Evolutionary conservation across 352 stramenopile genomes (phyloP), one percentile per base, ranked within the genome.

Genomic region (Phytopythium chamaehyphon): DNA sequence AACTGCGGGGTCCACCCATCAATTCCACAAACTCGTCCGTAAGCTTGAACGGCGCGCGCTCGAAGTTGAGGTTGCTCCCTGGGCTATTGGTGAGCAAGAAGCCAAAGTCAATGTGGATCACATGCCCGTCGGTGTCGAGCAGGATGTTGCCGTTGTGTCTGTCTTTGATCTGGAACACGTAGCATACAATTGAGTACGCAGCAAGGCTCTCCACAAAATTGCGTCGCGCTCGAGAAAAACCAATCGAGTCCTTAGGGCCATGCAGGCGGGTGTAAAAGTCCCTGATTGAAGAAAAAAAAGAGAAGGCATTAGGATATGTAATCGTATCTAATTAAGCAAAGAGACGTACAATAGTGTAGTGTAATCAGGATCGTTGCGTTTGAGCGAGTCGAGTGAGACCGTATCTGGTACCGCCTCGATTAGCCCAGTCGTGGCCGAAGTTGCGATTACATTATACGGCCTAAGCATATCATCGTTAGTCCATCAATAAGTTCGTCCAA

Each of bases 101-200:
- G 15, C 97, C 97, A 71, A 99, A 99, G 73, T 99, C 97, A 55
- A 99, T 99, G 78, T 99, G 96, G 48, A 99, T 93, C 14, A 99
- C 70, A 65, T 98, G 96, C 16, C 97, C 96, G 24, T 95, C 72
- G 14, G 83, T 96, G 71, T 99, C 96, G 37, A 99, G 81, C 58
- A 99, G 89, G 35, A 99, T 98, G 68, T 99, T 99, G 43, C 96
- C 97, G 63, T 99, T 99, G 79, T 99, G 97, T 2, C 96, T 84
- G 67, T 99, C 97, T 65, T 99, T 99, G 57, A 99, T 90, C 57
- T 97, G 90, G 51, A 99, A 86, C 14, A 99, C 78, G 66, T 99
- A 99, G 56, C 86, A 98, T 15, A 99, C 86, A 26, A 99, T 90
- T 21, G 93, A 98, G 69, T 99, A 99, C 36, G 92, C 97, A 0